A percentile compares a stretch with the other conserved stretches of the same genome.
These are phyloP conservation scores for Xerocomellus amylosporus DNA, from an alignment of 768 basidiomycete genomes.

Conservation along the genomic window DNA sequence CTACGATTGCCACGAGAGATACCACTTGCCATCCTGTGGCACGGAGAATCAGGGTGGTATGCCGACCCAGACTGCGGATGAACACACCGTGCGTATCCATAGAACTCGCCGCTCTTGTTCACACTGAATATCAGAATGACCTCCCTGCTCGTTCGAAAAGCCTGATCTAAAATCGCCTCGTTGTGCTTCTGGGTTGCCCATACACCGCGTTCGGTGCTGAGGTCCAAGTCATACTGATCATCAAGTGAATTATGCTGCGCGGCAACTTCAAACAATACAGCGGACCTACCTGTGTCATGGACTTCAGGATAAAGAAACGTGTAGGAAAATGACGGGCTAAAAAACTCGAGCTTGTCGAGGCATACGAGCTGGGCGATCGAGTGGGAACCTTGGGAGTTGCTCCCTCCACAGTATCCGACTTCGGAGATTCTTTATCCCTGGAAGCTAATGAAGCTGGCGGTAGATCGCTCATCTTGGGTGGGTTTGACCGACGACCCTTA, in stretches of 20 bases:
- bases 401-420: neutral
- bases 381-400: slow-evolving; percentile 8
- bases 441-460: slow-evolving; percentile 31
- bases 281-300: slow-evolving; percentile 64
- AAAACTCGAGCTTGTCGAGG: slow-evolving; percentile 83
- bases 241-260: neutral
- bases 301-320: slow-evolving; percentile 93
- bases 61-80: slow-evolving; percentile 10
- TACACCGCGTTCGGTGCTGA: slow-evolving; percentile 71
- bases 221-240: slow-evolving; percentile 69
- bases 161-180: slow-evolving; percentile 87
- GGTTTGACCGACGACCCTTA: neutral
- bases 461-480: neutral
- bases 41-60: slow-evolving; percentile 1
- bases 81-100: slow-evolving; percentile 78
- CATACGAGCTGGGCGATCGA: slow-evolving; percentile 60
- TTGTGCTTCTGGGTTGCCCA: slow-evolving; percentile 97
- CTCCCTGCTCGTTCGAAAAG: slow-evolving; percentile 85
- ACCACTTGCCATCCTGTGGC: slow-evolving; percentile 60
- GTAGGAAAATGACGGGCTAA: slow-evolving; percentile 73
- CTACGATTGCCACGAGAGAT: slow-evolving; percentile 49
- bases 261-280: neutral
- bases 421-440: slow-evolving; percentile 39
- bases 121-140: slow-evolving; percentile 91
- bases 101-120: slow-evolving; percentile 93